These are phyloP conservation scores for Hyphopichia khmerensis DNA, from an alignment of 1,139 yeast species.

Conservation along the genomic window DNA sequence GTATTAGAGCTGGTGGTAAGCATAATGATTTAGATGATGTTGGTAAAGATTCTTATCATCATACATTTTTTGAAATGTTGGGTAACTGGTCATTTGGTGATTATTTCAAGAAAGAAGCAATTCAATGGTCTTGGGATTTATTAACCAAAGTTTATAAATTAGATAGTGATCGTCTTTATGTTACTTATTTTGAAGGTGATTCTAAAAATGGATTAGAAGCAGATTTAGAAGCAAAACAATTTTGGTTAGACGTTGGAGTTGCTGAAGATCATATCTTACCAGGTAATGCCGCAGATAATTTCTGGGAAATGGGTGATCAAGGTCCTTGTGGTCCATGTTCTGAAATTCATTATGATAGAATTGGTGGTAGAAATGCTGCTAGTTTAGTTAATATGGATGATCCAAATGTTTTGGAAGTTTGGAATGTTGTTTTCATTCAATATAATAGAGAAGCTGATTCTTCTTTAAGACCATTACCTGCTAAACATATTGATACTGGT, in stretches of 20 bases:
- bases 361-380: constrained; percentile 96
- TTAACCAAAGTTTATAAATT: constrained; percentile 82
- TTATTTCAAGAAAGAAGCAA: constrained; percentile 93
- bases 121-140: constrained; percentile 85
- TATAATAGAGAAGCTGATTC: constrained; percentile 91
- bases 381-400: constrained; percentile 90
- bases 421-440: constrained; percentile 97
- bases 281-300: constrained; percentile 86
- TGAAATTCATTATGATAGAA: constrained; percentile 94
- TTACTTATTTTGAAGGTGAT: constrained; percentile 95
- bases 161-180: constrained; percentile 77
- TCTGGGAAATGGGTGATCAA: constrained; percentile 99
- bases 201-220: constrained; percentile 80
- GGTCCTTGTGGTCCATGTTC: constrained; percentile 99
- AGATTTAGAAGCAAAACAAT: constrained; percentile 87
- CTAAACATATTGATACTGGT: constrained; percentile 96
- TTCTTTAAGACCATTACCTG: constrained; percentile 80
- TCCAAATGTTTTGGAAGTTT: constrained; percentile 94
- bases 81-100: constrained; percentile 99
- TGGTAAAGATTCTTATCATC: constrained; percentile 96
- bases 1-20: constrained; percentile 99
- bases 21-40: constrained; percentile 98
- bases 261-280: constrained; percentile 90
- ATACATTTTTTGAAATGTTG: constrained; percentile 97
- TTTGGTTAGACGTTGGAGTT: constrained; percentile 88